Base-by-base conservation (phyloP, 2,329 filamentous ascomycete species). In the Calonectria leucothoes region DNA sequence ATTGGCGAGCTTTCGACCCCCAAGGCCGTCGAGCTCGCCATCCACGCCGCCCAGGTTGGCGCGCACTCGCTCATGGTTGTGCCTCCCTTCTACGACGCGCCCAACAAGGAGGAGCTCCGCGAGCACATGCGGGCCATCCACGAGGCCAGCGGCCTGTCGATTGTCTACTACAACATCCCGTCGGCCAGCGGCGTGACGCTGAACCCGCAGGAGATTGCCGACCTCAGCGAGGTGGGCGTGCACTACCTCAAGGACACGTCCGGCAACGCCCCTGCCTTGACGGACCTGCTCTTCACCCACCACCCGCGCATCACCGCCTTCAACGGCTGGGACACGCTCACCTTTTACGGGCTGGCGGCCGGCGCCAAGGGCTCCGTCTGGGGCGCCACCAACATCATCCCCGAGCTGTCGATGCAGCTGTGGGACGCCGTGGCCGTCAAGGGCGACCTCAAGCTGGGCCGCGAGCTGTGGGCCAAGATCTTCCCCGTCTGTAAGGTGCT, bases 311-410 rank as follows among this genome's bases (percentile, higher is more conserved):
- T 89, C 73, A 89, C 86, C 1, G 83, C 86, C 0, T 88, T 89
- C 78, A 89, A 89, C 70, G 88, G 88, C 1, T 89, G 88, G 88
- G 88, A 89, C 71, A 89, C 87, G 0, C 80, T 89, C 20, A 89
- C 88, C 0, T 89, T 89, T 77, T 89, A 89, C 74, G 87, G 88
- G 12, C 80, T 89, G 12, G 86, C 85, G 0, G 87, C 87, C 0
- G 88, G 88, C 0, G 86, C 87, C 11, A 86, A 86, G 57, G 88
- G 88, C 4, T 86, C 85, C 4, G 85, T 89, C 1, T 89, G 88
- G 88, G 88, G 88, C 0, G 86, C 88, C 0, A 85, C 87, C 2
- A 89, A 89, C 71, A 81, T 89, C 20, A 86, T 89, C 12, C 88
- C 88, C 0, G 87, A 89, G 74, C 78, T 89, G 23, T 86, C 86